Percentiles rank a stretch among this genome's conserved stretches.
Evolutionary conservation across 257 asterid genomes (phyloP).

Genomic region (Henckelia pumila): DNA sequence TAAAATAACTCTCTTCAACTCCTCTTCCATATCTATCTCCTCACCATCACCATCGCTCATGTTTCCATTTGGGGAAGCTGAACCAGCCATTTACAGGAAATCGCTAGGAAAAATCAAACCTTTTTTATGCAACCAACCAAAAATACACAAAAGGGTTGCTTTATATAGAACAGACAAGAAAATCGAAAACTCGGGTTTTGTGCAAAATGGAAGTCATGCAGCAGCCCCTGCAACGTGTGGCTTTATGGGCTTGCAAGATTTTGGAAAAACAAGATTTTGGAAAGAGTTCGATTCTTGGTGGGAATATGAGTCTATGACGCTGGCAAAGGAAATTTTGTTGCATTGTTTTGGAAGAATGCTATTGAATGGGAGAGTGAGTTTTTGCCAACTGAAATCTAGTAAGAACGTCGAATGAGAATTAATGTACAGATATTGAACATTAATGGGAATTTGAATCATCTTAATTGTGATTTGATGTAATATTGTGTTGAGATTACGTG

Average conservation of each 20-base stretch:
- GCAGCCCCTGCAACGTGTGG: constrained; percentile 5
- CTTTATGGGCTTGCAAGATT: too few relatives aligned
- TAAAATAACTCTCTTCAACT: background rate
- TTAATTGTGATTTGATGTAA: too few relatives aligned
- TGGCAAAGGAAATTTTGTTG: background rate
- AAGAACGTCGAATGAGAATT: background rate
- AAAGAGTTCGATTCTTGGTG: background rate
- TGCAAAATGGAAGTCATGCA: constrained; percentile 13
- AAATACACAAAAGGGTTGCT: background rate
- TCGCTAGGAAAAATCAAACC: background rate
- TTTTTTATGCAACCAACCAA: background rate
- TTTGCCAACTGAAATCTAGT: background rate
- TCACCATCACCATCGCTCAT: background rate
- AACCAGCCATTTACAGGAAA: constrained; percentile 7
- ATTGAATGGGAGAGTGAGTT: background rate
- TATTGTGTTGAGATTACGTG: too few relatives aligned
- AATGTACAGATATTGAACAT: background rate
- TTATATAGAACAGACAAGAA: constrained; percentile 8
- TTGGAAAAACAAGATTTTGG: background rate
- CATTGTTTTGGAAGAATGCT: background rate
- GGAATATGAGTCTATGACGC: background rate
- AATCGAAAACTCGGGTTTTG: constrained; percentile 15
- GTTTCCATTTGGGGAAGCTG: constrained; percentile 13
- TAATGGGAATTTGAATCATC: background rate
- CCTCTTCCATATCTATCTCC: constrained; percentile 8